These are phyloP conservation scores for Lactarius sp. DNA, from an alignment of 768 basidiomycete species.

Conservation along the genomic window DNA sequence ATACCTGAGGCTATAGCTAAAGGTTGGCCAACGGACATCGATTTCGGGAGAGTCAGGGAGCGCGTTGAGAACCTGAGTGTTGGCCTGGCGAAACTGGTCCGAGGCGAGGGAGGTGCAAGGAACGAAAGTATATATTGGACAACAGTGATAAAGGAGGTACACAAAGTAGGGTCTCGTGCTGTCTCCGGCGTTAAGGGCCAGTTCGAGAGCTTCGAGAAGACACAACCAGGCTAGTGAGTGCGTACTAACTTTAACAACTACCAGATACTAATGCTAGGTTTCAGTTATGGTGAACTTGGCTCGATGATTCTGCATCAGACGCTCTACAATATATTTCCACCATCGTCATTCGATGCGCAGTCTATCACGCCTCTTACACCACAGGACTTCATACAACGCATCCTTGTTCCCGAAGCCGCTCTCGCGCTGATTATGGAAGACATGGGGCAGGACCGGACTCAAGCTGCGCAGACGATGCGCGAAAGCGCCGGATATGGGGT, in stretches of 20 bases:
- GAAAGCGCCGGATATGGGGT: slow-evolving; percentile 82
- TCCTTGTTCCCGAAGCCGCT: slow-evolving; percentile 89
- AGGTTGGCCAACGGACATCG: slow-evolving; percentile 74
- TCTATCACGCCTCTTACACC: slow-evolving; percentile 60
- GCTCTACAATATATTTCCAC: slow-evolving; percentile 71
- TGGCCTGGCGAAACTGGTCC: slow-evolving; percentile 47
- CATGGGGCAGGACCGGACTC: slow-evolving; percentile 39
- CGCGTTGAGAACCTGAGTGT: slow-evolving; percentile 51
- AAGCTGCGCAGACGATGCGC: slow-evolving; percentile 57
- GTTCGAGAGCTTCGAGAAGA: slow-evolving; percentile 73
- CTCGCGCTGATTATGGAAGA: slow-evolving; percentile 81
- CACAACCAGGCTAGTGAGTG: slow-evolving; percentile 87
- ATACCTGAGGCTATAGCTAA: slow-evolving; percentile 64
- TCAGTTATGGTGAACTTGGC: slow-evolving; percentile 83
- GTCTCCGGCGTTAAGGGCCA: slow-evolving; percentile 68
- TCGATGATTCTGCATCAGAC: slow-evolving; percentile 76
- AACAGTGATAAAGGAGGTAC: slow-evolving; percentile 58
- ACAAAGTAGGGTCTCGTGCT: slow-evolving; percentile 58
- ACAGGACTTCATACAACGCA: slow-evolving; percentile 71
- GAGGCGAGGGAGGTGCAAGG: slow-evolving; percentile 34
- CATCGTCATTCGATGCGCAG: slow-evolving; percentile 47
- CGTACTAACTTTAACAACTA: no score
- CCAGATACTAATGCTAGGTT: not conserved
- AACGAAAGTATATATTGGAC: slow-evolving; percentile 61
- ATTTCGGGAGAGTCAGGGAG: slow-evolving; percentile 51